These are phyloP conservation scores for Teunomyces atbi DNA, from an alignment of 805 yeast species.

Conservation along the genomic window DNA sequence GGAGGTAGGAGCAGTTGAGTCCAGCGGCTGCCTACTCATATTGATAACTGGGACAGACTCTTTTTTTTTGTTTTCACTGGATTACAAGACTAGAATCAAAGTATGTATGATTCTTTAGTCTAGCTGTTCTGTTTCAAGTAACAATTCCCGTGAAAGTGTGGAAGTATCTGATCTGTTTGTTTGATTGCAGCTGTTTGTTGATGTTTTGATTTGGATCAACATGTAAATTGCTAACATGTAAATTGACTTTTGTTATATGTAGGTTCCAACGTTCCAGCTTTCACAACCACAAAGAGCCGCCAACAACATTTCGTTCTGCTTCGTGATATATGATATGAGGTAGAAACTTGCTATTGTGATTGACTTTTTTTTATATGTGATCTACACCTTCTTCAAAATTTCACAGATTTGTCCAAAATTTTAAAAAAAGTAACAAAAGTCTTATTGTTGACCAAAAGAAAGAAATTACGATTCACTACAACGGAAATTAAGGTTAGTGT, in stretches of 20 bases:
- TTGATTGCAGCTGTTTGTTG: constrained; percentile 4
- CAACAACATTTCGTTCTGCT: too few species aligned
- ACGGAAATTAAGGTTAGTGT: too few species aligned
- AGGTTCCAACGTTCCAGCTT: too few species aligned
- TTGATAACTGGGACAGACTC: background rate
- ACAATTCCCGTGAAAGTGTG: background rate
- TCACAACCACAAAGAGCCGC: too few species aligned
- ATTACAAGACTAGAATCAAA: background rate
- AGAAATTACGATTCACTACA: too few species aligned
- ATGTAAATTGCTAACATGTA: constrained; percentile 1
- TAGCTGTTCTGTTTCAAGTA: background rate
- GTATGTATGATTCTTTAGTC: background rate
- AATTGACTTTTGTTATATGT: background rate
- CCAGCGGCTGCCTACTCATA: constrained; percentile 14
- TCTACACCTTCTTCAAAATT: too few species aligned
- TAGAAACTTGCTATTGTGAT: too few species aligned
- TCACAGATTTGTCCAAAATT: too few species aligned
- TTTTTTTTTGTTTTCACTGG: background rate
- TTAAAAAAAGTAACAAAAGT: too few species aligned
- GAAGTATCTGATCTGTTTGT: background rate
- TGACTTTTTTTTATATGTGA: too few species aligned
- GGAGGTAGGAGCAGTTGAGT: constrained; percentile 19
- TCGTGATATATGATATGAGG: too few species aligned
- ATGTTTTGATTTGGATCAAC: constrained; percentile 2
- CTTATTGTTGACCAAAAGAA: too few species aligned